A percentile compares a stretch with the other conserved stretches of the same genome.
Evolutionary conservation across 75 land plant genomes (phyloP).

Genomic region (Pseudotsuga menziesii): DNA sequence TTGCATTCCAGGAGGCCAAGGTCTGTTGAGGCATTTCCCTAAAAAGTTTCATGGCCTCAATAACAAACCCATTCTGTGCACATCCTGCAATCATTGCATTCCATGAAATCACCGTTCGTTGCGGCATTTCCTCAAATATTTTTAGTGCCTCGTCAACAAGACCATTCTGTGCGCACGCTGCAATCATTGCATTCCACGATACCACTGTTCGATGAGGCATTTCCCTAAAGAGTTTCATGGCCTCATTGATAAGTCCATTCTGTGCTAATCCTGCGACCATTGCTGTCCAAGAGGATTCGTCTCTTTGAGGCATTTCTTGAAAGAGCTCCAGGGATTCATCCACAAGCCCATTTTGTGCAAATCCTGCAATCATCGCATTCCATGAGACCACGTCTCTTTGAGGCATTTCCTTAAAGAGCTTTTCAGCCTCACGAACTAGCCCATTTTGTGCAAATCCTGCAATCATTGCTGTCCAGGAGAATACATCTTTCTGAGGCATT

Average conservation of each 20-base stretch:
- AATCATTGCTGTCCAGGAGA: constrained; percentile 20
- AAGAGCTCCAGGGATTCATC: constrained; percentile 23
- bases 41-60: constrained; percentile 37
- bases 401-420: constrained; percentile 13
- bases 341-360: constrained; percentile 32
- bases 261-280: constrained; percentile 12
- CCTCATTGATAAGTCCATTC: constrained; percentile 1
- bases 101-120: not conserved
- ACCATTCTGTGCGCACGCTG: constrained; percentile 8
- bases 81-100: constrained; percentile 44
- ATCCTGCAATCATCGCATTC: constrained; percentile 55
- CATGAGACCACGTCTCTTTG: constrained; percentile 5
- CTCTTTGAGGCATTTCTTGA: constrained; percentile 20
- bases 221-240: not conserved
- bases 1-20: constrained; percentile 48
- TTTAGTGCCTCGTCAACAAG: too few species aligned
- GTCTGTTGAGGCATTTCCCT: constrained; percentile 10
- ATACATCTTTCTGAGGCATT: constrained; percentile 12
- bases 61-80: constrained; percentile 33
- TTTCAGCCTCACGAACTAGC: not conserved
- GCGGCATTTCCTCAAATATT: too few species aligned
- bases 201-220: constrained; percentile 5
- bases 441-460: constrained; percentile 3
- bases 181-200: constrained; percentile 17
- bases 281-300: constrained; percentile 17